Evolutionary conservation across 257 asterid genomes (phyloP).

Genomic region (Scutellaria barbata): DNA sequence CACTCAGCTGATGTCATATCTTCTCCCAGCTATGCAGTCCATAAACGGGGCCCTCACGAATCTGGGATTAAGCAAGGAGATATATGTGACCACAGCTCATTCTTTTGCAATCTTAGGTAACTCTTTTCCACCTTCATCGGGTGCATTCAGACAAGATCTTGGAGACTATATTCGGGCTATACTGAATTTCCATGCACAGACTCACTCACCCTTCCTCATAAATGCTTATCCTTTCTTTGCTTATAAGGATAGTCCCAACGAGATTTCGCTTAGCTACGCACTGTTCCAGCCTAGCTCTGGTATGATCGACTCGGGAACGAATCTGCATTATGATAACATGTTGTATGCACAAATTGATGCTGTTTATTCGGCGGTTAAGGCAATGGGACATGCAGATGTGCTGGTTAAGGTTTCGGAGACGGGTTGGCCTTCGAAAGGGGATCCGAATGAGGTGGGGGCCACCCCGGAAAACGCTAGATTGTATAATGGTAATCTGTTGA

Average conservation of each 20-base stretch:
- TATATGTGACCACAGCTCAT: constrained; percentile 81
- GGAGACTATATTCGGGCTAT: constrained; percentile 55
- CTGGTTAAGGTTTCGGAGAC: constrained; percentile 86
- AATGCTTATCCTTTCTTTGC: constrained; percentile 94
- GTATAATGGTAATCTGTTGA: constrained; percentile 73
- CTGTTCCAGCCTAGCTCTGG: constrained; percentile 82
- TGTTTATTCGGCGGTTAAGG: constrained; percentile 80
- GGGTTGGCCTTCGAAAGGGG: constrained; percentile 98
- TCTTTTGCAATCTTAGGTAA: constrained; percentile 57
- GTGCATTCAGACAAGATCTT: constrained; percentile 69
- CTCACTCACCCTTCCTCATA: constrained; percentile 74
- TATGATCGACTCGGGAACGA: constrained; percentile 55
- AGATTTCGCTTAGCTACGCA: constrained; percentile 65
- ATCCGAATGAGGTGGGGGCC: constrained; percentile 79
- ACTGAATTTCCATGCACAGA: constrained; percentile 68
- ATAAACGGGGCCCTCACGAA: constrained; percentile 54
- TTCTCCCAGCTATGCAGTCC: constrained; percentile 86
- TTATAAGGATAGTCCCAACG: constrained; percentile 63
- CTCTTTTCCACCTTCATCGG: constrained; percentile 91
- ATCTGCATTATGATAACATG: constrained; percentile 89
- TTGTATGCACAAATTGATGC: constrained; percentile 91
- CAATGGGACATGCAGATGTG: constrained; percentile 64
- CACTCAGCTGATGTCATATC: constrained; percentile 55
- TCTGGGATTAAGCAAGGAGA: constrained; percentile 66
- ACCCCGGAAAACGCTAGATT: constrained; percentile 74